Evolutionary conservation across 768 basidiomycete genomes (phyloP), one percentile per base, ranked within the genome.

Genomic region (Boletus eberwhitei): DNA sequence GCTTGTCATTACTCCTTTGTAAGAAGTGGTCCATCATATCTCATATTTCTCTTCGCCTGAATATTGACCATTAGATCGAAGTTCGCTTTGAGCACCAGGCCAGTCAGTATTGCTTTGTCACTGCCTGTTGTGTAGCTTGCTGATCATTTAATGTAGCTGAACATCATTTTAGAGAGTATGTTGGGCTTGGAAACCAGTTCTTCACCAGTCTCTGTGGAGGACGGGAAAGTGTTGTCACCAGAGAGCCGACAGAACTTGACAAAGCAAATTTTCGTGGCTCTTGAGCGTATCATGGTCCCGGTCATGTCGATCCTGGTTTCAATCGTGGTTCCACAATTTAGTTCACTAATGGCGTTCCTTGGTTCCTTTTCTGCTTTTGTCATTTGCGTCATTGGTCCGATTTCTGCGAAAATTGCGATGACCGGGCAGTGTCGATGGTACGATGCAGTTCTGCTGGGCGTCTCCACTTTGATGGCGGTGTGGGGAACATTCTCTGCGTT

Each of bases 301-400:
- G 59, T 77, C 11, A 62, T 85, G 34, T 80, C 87, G 22, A 85
- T 91, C 13, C 67, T 71, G 32, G 82, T 87, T 24, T 92, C 93
- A 19, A 86, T 93, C 53, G 66, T 81, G 48, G 69, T 94, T 21
- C 93, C 93, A 6, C 81, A 89, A 50, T 95, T 95, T 71, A 84
- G 86, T 58, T 78, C 84, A 5, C 75, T 87, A 70, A 93, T 94
- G 89, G 90, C 92, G 1, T 90, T 97, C 69, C 75, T 98, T 49
- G 95, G 95, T 3, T 86, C 90, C n/a, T 92, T 93, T 69, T 85
- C 87, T 35, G 88, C 92, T 0, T 85, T 85, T 59, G 73, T 85
- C 63, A 78, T 92, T 22, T 89, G 88, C 57, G 79, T 90, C 22
- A 84, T 91, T 55, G 83, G 87, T 11, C 94, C 93, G 5, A 75